Percentiles rank a stretch among this genome's conserved stretches.
Evolutionary conservation across 768 basidiomycete genomes (phyloP).

Genomic region (Boletus sp.): DNA sequence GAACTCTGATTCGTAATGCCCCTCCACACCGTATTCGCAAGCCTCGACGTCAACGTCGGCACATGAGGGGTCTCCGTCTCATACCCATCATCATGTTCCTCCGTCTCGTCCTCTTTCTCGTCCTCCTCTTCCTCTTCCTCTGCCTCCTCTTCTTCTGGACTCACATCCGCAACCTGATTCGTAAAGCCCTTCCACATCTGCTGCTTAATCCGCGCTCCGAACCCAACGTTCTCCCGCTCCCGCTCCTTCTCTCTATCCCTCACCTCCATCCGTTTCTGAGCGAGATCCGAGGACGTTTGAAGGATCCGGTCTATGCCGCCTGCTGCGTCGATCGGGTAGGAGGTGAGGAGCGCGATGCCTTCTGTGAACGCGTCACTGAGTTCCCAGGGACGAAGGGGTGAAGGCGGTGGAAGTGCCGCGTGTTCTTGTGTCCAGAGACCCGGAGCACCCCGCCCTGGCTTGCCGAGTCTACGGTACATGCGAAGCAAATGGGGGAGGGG

Average conservation of each 20-base stretch:
- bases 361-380: constrained; percentile 65
- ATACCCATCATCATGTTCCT: constrained; percentile 40
- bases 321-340: constrained; percentile 60
- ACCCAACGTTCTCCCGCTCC: constrained; percentile 37
- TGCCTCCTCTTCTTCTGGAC: constrained; percentile 29
- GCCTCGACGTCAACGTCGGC: constrained; percentile 46
- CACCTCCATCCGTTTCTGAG: constrained; percentile 47
- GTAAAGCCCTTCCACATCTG: constrained; percentile 70
- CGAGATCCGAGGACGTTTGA: constrained; percentile 64
- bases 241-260: constrained; percentile 23
- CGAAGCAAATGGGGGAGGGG: neutral
- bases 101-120: constrained; percentile 24
- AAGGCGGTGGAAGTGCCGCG: constrained; percentile 35
- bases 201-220: constrained; percentile 56
- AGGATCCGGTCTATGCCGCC: constrained; percentile 72
- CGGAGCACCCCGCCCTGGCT: constrained; percentile 39
- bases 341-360: constrained; percentile 60
- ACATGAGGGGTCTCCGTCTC: constrained; percentile 42
- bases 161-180: constrained; percentile 44
- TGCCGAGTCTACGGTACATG: constrained; percentile 48
- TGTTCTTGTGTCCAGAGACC: constrained; percentile 57
- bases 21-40: constrained; percentile 69
- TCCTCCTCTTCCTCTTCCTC: constrained; percentile 39
- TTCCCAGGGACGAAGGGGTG: constrained; percentile 49
- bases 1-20: constrained; percentile 75